Evolutionary conservation across 176 grass and related monocot genomes (phyloP).

Genomic region (Paspalum notatum): DNA sequence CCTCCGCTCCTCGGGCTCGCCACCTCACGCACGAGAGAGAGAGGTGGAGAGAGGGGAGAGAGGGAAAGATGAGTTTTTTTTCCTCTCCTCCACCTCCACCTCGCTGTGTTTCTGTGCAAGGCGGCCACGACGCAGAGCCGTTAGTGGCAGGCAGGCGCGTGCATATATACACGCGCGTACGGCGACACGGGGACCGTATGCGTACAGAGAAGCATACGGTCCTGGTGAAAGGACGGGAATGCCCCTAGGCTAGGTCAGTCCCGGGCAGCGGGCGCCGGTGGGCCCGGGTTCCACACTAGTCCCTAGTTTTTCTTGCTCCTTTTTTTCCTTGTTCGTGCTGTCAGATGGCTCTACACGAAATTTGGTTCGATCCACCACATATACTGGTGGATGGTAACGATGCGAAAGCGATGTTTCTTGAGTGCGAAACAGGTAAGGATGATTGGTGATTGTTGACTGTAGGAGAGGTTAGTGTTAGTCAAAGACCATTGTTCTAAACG

Average conservation of each 20-base stretch:
- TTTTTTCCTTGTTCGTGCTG: neutral
- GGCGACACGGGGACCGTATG: neutral
- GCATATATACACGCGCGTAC: conserved; percentile 24
- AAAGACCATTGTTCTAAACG: too few species aligned
- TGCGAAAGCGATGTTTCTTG: neutral
- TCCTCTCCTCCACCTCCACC: neutral
- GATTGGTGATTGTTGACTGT: neutral
- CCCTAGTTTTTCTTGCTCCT: neutral
- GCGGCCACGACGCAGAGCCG: conserved; percentile 35
- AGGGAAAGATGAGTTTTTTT: neutral
- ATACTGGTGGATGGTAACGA: neutral
- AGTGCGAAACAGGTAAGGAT: neutral
- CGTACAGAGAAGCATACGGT: conserved; percentile 16
- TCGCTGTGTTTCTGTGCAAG: neutral
- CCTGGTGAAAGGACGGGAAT: neutral
- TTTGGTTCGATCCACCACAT: neutral
- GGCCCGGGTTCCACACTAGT: neutral
- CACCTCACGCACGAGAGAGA: conserved; percentile 21
- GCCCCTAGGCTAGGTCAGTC: neutral
- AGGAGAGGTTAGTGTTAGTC: too few species aligned
- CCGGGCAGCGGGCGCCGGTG: neutral
- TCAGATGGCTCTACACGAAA: conserved; percentile 28
- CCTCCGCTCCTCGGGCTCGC: conserved; percentile 48
- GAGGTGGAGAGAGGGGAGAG: too few species aligned
- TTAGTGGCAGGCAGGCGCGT: conserved; percentile 1